Evolutionary conservation across 805 yeast genomes (phyloP), one percentile per base, ranked within the genome.

Genomic region (Candida krabiensis): DNA sequence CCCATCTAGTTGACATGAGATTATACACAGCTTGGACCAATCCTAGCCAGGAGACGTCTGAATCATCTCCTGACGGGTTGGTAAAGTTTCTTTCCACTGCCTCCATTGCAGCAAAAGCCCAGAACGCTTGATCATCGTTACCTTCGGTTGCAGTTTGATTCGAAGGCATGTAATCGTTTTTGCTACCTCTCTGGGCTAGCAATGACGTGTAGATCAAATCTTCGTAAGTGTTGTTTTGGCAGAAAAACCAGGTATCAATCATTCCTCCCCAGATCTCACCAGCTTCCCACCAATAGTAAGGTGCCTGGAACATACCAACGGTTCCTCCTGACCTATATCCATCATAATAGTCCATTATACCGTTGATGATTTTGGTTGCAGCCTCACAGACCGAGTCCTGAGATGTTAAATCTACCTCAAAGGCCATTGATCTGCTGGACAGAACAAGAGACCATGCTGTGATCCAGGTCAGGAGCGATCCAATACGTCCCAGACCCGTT

Each of bases 251-350:
- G 56, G 80, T 85, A 60, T 88, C 96, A 26, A 91, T 57, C 66
- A 86, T 59, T 23, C 76, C 68, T 8, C 83, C 83, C 68, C 73
- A 72, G 1, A 84, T 88, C 40, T 86, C 93, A 50, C 95, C 95
- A 21, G 93, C 89, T 63, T 84, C 86, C 95, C 95, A 86, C 95
- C 95, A 86, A 66, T 85, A 86, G 70, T 86, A 86, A 2, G 95
- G 95, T 48, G 62, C 49, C 9, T 75, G 67, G 59, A 86, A 83
- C 82, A 77, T 71, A 22, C 95, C 95, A 12, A 83, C 68, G 14
- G 84, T 70, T 28, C 85, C 83, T 23, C 93, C 95, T 29, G 67
- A 60, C 22, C 73, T 66, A 18, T 60, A 53, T 27, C 95, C 91
- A 12, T 74, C 79, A 56, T 89, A 89, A 61, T 89, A 89, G 66